phyloP scores from a whole-genome alignment of 139 green algal genomes.

The Volvox reticuliferus region DNA sequence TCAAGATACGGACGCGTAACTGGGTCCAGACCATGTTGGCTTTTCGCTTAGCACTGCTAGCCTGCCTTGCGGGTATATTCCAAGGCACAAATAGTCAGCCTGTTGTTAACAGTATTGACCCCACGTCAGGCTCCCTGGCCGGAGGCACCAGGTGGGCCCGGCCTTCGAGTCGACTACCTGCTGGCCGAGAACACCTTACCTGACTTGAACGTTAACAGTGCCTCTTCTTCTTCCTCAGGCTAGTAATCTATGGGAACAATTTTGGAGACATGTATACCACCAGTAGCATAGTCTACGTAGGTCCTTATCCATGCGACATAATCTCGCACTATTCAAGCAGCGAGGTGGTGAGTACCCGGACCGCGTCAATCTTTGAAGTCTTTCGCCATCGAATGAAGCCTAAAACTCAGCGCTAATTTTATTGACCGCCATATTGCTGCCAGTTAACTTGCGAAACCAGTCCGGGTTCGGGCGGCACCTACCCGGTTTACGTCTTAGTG shows the following conservation, averaged over 20 bases:
- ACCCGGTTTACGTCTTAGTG: constrained; percentile 19
- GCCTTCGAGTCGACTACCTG: neutral
- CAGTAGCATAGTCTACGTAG: constrained; percentile 17
- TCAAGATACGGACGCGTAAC: neutral
- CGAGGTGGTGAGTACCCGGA: constrained; percentile 18
- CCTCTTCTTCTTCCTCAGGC: constrained; percentile 16
- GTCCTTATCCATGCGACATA: constrained; percentile 39
- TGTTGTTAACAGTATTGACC: neutral
- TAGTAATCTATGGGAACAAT: constrained; percentile 29
- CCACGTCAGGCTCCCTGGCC: neutral
- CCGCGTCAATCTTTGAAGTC: no score
- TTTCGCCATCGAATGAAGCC: no score
- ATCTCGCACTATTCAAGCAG: constrained; percentile 47
- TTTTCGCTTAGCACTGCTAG: neutral
- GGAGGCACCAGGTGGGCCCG: constrained; percentile 20
- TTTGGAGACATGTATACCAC: constrained; percentile 43
- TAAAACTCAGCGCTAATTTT: no score
- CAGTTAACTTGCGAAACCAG: constrained; percentile 48
- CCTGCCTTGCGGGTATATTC: neutral
- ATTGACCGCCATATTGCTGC: neutral
- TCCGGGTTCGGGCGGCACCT: neutral
- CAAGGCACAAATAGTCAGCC: neutral
- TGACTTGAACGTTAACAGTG: neutral
- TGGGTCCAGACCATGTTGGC: neutral
- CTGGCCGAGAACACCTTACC: neutral